Base-by-base conservation (phyloP, 495 filamentous ascomycete species). In the Achaetomiella virescens region DNA sequence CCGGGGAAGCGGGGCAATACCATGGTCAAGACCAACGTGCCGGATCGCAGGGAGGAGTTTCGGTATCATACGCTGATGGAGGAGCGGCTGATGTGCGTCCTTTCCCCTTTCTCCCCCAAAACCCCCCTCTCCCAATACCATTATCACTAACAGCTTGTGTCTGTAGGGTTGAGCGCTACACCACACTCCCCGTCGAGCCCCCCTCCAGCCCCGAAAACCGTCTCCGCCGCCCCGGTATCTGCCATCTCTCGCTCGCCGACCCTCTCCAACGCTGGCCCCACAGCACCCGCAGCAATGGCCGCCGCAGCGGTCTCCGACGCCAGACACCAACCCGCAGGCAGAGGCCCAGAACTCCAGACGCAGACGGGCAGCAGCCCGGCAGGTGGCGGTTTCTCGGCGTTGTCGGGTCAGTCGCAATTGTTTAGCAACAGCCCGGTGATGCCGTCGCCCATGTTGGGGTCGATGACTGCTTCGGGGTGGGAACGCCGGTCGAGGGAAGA, bases 11-110 rank as follows among this genome's bases (percentile, higher is more conserved):
- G 73, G 40, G 95, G 93, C 7, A 98, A 97, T 60, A 84, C 84
- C 63, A 90, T 96, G 73, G 87, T 85, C 37, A 97, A 97, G 71
- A 95, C 88, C 55, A 98, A 98, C 68, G 89, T 98, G 4, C 93
- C 93, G 3, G 87, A 96, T 59, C 87, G 96, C 44, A 80, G 93
- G 53, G 89, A 93, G 70, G 86, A 85, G 47, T 98, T 91, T 64
- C 79, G 95, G 35, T 81, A 97, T 59, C 82, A 92, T 57, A 97
- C 91, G 2, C 73, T 91, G 62, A 66, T 83, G 38, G 84, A 90
- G 65, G 92, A 97, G 72, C 72, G 88, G 52, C 78, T 81, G 53
- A 87, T 97, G 93, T 95, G 68, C 73, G 84, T 64, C 24, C 44
- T 6, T 20, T 9, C 50, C 27, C 6, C 33, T 37, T 33, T 3